Evolutionary conservation across 148 eudicot genomes (phyloP).

Genomic region (Rheum nobile): DNA sequence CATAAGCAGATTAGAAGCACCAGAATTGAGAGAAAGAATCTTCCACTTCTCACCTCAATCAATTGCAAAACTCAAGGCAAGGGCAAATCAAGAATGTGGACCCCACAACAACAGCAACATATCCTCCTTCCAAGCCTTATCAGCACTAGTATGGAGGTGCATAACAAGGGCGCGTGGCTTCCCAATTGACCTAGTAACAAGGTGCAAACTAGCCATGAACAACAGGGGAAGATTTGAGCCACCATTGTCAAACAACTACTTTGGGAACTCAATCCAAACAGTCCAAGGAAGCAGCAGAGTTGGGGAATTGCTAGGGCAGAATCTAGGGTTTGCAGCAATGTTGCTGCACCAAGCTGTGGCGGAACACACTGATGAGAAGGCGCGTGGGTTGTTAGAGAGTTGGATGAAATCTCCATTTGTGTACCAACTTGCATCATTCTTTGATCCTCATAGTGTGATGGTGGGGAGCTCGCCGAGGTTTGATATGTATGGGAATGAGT

Average conservation of each 20-base stretch:
- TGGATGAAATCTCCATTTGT: conserved; percentile 11
- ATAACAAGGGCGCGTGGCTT: conserved; percentile 16
- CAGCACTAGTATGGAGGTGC: conserved; percentile 27
- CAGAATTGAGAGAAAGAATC: conserved; percentile 12
- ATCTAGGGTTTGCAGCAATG: conserved; percentile 15
- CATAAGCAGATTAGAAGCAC: not conserved
- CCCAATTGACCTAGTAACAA: not conserved
- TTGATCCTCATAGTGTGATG: conserved; percentile 9
- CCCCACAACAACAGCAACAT: not conserved
- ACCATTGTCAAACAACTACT: conserved; percentile 16
- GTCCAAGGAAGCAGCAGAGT: not conserved
- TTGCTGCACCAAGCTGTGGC: conserved; percentile 11
- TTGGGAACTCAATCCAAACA: conserved; percentile 13
- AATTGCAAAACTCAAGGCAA: conserved; percentile 15
- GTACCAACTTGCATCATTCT: not conserved
- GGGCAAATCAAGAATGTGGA: conserved; percentile 14
- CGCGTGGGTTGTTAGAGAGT: not conserved
- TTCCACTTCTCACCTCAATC: conserved; percentile 20
- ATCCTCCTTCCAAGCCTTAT: conserved; percentile 25
- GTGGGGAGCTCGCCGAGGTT: conserved; percentile 15
- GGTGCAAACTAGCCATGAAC: conserved; percentile 12
- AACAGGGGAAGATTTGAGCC: conserved; percentile 19
- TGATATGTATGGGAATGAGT: conserved; percentile 21
- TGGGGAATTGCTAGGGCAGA: conserved; percentile 7
- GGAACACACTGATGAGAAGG: conserved; percentile 4